Conservation (phyloP, 768 basidiomycete species). For the Tylopilus subfusipes region DNA sequence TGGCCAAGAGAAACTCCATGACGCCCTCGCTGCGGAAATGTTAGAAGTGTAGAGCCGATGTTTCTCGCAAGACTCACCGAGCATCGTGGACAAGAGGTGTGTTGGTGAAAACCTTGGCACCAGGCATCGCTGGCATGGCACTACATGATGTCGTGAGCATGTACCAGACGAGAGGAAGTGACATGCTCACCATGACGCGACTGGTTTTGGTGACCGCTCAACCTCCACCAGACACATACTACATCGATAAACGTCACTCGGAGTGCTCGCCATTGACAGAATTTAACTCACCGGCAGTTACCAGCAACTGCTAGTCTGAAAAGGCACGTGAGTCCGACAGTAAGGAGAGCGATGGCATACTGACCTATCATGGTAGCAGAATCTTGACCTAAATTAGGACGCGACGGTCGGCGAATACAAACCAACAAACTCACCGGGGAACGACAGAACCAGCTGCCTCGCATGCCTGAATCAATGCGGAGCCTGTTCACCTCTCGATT, state of each 20-base stretch:
- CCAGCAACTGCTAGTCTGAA: conserved; percentile 92
- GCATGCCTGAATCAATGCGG: conserved; percentile 95
- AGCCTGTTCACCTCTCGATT: conserved; percentile 47
- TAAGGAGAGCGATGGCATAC: conserved; percentile 7
- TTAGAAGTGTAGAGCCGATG: conserved; percentile 5
- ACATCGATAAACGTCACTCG: conserved; percentile 4
- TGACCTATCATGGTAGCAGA: conserved; percentile 84
- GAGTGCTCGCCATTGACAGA: conserved; percentile 2
- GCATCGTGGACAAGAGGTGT: conserved; percentile 88
- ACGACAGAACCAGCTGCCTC: conserved; percentile 82
- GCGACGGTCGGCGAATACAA: not conserved
- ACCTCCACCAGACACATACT: conserved; percentile 99
- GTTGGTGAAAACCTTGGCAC: conserved; percentile 89
- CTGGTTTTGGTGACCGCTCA: conserved; percentile 89
- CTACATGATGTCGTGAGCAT: conserved; percentile 34
- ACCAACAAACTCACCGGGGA: conserved; percentile 54
- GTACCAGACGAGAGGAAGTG: not conserved
- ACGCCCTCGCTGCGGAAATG: conserved; percentile 74
- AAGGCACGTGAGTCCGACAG: not conserved
- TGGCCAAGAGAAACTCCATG: conserved; percentile 97
- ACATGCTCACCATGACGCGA: conserved; percentile 79
- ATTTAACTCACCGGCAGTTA: conserved; percentile 77
- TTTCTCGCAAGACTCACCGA: conserved; percentile 43
- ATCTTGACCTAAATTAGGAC: conserved; percentile 41
- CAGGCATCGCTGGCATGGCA: conserved; percentile 98